These are phyloP conservation scores for Tuber magnatum DNA, from an alignment of 495 filamentous ascomycete species.

Conservation along the genomic window DNA sequence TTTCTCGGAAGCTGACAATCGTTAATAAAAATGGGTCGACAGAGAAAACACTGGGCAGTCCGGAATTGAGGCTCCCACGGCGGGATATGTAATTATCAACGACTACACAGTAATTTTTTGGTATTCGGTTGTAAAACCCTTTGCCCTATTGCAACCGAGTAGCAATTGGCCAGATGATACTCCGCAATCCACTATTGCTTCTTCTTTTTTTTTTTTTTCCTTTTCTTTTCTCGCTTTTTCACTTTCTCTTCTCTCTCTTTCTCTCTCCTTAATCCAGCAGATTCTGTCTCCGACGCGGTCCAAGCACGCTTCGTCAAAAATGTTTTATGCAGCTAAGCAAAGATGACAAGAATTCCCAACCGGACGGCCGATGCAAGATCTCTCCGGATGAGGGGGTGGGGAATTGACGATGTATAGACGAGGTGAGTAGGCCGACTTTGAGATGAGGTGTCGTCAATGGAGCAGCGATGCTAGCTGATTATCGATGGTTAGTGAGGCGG, in stretches of 20 bases:
- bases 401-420: constrained; percentile 20
- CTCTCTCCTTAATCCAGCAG: not conserved
- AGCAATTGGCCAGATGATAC: not conserved
- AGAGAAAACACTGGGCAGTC: not conserved
- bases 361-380: constrained; percentile 6
- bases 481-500: constrained; percentile 14
- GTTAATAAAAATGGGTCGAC: not conserved
- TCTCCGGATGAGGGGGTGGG: constrained; percentile 15
- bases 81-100: not conserved
- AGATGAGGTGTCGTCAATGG: constrained; percentile 6
- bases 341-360: constrained; percentile 31
- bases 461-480: constrained; percentile 17
- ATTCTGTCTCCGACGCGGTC: constrained; percentile 7
- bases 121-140: not conserved
- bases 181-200: not conserved
- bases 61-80: not conserved
- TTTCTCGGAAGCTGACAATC: not conserved
- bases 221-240: too few species aligned
- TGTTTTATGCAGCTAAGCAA: constrained; percentile 37
- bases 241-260: not conserved
- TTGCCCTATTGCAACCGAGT: not conserved
- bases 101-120: not conserved
- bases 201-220: not conserved
- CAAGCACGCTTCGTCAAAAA: constrained; percentile 18
- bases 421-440: constrained; percentile 3